phyloP scores from a whole-genome alignment of 345 rosid species.

The Hevea brasiliensis region DNA sequence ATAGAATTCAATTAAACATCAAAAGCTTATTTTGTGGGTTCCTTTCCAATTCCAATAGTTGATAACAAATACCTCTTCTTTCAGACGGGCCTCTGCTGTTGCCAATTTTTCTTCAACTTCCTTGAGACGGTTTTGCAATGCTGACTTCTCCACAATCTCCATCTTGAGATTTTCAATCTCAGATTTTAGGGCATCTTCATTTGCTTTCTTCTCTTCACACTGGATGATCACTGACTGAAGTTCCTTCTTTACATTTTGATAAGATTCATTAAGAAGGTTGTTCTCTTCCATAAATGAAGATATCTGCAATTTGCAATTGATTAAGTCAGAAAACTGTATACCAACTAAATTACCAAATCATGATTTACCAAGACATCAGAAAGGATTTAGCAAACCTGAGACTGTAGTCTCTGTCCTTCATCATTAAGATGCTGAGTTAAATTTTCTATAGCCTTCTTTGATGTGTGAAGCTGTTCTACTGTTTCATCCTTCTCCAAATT shows the following conservation, averaged over 20 bases:
- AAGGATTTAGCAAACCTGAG: constrained; percentile 59
- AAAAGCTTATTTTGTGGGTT: background rate
- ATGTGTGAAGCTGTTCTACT: constrained; percentile 53
- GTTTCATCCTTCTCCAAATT: constrained; percentile 62
- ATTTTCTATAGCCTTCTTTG: constrained; percentile 66
- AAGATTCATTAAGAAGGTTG: constrained; percentile 58
- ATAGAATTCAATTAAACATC: background rate
- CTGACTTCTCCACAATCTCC: constrained; percentile 44
- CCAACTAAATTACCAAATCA: background rate
- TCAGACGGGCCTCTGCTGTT: constrained; percentile 38
- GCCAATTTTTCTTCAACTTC: constrained; percentile 62
- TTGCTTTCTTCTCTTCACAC: constrained; percentile 60
- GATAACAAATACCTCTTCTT: constrained; percentile 51
- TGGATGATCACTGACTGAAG: constrained; percentile 58
- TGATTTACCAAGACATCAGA: background rate
- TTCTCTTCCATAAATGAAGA: constrained; percentile 71
- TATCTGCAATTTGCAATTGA: constrained; percentile 45
- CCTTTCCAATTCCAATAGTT: background rate
- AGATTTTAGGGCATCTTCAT: constrained; percentile 39
- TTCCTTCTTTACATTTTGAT: constrained; percentile 62
- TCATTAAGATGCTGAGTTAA: constrained; percentile 54
- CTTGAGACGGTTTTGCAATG: constrained; percentile 50
- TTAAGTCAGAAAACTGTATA: background rate
- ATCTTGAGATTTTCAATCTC: constrained; percentile 54
- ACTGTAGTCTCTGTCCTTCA: constrained; percentile 66